Evolutionary conservation across 2,329 filamentous ascomycete genomes (phyloP).

Genomic region (Fusarium mundagurra): DNA sequence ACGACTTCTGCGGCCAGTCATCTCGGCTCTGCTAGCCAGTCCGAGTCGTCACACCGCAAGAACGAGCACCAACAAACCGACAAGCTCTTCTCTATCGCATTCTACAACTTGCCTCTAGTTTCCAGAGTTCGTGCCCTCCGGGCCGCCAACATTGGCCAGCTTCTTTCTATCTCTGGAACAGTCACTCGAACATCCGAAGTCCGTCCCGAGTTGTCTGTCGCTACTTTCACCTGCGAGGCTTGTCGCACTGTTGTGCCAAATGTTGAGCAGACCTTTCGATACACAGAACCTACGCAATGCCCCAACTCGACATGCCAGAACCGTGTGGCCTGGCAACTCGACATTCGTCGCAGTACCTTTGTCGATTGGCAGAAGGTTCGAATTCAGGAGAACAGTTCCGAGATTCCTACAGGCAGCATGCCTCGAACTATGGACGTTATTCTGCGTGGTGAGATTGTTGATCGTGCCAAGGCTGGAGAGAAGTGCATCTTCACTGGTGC

Average conservation of each 20-base stretch:
- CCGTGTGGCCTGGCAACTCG: conserved; percentile 91
- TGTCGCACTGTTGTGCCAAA: conserved; percentile 88
- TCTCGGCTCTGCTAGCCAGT: conserved; percentile 68
- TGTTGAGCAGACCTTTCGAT: conserved; percentile 96
- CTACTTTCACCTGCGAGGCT: conserved; percentile 89
- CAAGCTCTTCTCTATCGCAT: conserved; percentile 91
- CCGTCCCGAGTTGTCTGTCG: conserved; percentile 88
- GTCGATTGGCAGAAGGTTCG: conserved; percentile 99
- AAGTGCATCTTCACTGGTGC: conserved; percentile 98
- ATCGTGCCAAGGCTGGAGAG: conserved; percentile 95
- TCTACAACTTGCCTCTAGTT: conserved; percentile 91
- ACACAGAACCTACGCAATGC: conserved; percentile 96
- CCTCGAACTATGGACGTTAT: conserved; percentile 98
- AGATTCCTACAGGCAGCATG: conserved; percentile 99
- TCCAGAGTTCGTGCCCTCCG: conserved; percentile 87
- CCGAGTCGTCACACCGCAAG: conserved; percentile 77
- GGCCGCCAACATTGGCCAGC: conserved; percentile 88
- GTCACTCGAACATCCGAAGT: conserved; percentile 98
- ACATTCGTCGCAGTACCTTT: conserved; percentile 96
- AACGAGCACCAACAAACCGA: conserved; percentile 96
- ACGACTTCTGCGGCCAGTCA: conserved; percentile 74
- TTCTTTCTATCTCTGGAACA: conserved; percentile 95
- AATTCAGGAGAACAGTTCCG: conserved; percentile 97
- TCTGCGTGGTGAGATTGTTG: conserved; percentile 94
- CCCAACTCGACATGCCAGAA: conserved; percentile 90